phyloP scores from a whole-genome alignment of 2,329 filamentous ascomycete genomes.

The Claviceps arundinis region DNA sequence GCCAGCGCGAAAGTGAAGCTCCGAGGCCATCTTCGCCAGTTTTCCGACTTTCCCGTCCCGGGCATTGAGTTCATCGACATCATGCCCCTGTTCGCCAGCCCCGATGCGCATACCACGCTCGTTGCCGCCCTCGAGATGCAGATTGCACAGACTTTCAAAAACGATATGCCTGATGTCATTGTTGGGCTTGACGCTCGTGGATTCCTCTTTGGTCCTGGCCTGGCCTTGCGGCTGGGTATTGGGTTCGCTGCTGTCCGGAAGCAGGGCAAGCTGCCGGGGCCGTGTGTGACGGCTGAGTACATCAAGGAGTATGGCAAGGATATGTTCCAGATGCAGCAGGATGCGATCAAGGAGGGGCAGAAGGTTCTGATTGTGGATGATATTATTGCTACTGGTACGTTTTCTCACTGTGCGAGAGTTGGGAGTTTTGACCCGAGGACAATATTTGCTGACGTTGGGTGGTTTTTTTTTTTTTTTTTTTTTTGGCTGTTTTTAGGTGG shows the following conservation, averaged over 20 bases:
- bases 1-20: conserved; percentile 58
- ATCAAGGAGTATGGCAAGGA: conserved; percentile 95
- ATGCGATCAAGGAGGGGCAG: conserved; percentile 72
- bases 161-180: conserved; percentile 67
- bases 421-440: neutral
- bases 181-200: conserved; percentile 89
- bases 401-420: neutral
- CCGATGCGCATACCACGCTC: conserved; percentile 58
- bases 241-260: conserved; percentile 91
- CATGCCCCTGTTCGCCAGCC: conserved; percentile 83
- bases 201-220: conserved; percentile 84
- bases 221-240: conserved; percentile 71
- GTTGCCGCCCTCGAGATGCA: conserved; percentile 78
- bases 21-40: conserved; percentile 63
- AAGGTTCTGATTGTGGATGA: conserved; percentile 91
- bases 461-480: too few species aligned
- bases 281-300: conserved; percentile 72
- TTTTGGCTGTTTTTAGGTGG: conserved; percentile 49
- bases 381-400: conserved; percentile 91
- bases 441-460: neutral
- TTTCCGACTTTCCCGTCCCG: conserved; percentile 79
- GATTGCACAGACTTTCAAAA: conserved; percentile 49
- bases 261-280: conserved; percentile 87
- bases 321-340: conserved; percentile 89
- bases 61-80: conserved; percentile 98